A percentile compares a stretch with the other conserved stretches of the same genome.
Conservation (phyloP, 148 eudicot species). For the Amaranthus palmeri region DNA sequence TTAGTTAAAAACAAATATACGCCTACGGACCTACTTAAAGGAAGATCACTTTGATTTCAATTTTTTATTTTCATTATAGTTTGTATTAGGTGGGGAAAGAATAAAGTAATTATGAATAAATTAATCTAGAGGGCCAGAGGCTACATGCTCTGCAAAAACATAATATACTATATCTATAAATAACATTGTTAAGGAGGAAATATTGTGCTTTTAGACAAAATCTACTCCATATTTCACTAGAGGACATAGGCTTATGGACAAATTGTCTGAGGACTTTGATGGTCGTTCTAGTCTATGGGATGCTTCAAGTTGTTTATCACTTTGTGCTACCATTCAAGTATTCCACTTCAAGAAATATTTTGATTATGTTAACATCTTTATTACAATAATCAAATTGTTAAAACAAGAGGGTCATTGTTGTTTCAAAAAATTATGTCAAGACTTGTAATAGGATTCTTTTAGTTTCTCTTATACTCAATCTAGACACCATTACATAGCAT, state of each 20-base stretch:
- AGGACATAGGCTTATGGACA: background rate
- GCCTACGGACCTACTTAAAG: background rate
- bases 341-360: no score
- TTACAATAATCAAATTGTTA: background rate
- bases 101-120: background rate
- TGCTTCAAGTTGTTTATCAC: background rate
- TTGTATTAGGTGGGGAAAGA: constrained; percentile 21
- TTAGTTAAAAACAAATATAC: background rate
- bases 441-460: no score
- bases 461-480: background rate
- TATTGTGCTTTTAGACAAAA: constrained; percentile 4
- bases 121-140: background rate
- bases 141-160: background rate
- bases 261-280: no score
- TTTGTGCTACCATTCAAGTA: no score
- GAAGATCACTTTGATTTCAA: constrained; percentile 4
- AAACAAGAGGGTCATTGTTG: background rate
- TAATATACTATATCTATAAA: background rate
- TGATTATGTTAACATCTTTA: background rate
- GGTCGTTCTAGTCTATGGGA: background rate
- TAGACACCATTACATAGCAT: background rate
- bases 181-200: background rate
- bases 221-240: background rate
- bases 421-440: no score
- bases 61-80: background rate